phyloP scores from a whole-genome alignment of 176 grass and related monocot genomes.

The Paspalum vaginatum region DNA sequence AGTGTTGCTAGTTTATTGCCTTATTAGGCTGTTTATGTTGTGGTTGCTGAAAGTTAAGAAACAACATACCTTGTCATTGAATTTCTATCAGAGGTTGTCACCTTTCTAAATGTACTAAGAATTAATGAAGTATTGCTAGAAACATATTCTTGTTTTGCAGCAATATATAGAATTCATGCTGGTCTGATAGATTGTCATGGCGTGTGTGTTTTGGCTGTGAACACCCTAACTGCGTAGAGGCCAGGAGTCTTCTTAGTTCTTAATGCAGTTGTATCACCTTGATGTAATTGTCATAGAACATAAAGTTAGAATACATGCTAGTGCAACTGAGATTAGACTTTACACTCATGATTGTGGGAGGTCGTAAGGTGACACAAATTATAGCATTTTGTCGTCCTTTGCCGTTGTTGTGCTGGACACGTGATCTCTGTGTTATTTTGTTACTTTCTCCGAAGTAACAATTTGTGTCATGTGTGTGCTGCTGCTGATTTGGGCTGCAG shows the following conservation, averaged over 20 bases:
- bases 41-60: neutral
- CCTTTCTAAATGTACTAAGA: neutral
- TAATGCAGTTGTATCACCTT: too few relatives aligned
- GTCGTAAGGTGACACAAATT: neutral
- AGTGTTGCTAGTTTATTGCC: neutral
- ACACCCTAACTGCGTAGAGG: too few relatives aligned
- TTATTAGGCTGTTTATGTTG: neutral
- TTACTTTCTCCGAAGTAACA: neutral
- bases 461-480: neutral
- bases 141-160: neutral
- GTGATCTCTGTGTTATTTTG: neutral
- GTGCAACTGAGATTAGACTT: neutral
- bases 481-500: neutral
- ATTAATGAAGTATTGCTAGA: neutral
- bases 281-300: neutral
- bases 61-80: neutral
- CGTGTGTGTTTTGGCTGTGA: too few relatives aligned
- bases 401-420: neutral
- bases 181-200: neutral
- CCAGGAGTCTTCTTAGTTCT: too few relatives aligned
- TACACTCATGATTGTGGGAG: neutral
- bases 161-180: neutral
- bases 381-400: neutral
- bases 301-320: neutral
- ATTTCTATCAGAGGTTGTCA: neutral